Evolutionary conservation across 2,329 filamentous ascomycete genomes (phyloP), one percentile per base, ranked within the genome.

Genomic region (Rosellinia necatrix): DNA sequence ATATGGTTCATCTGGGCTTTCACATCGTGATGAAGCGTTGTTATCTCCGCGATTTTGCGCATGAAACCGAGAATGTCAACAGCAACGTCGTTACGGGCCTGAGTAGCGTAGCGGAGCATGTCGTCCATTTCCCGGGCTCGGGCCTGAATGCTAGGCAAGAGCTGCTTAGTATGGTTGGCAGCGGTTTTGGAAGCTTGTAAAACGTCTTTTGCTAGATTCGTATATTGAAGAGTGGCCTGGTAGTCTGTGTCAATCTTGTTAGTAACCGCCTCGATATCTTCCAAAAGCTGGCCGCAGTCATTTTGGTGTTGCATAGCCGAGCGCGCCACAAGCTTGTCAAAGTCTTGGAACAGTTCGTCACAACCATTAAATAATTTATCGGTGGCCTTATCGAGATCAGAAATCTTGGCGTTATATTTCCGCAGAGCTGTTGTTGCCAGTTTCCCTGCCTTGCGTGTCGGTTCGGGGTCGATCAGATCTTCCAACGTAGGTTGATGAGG

Each of bases 171-270:
- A 63, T 88, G 85, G 17, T 81, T 81, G 4, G 80, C 81, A 6
- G 85, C 85, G 32, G 81, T 83, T 67, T 85, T 87, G 17, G 85
- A 87, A 6, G 81, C 84, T 65, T 86, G 84, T 1, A 80, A 75
- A 13, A 86, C 68, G 61, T 85, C 84, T 32, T 78, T 76, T 64
- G 86, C 77, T 35, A 86, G 86, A 61, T 84, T 84, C 1, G 84
- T 78, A 60, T 92, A 87, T 5, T 82, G 81, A 40, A 91, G 77
- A 9, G 91, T 85, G 62, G 90, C 87, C 64, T 92, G 88, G 68
- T 91, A 90, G 72, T 97, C 94, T 5, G 88, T 90, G 43, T 87
- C 86, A 46, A 99, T 89, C 74, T 97, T 97, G 66, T 86, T 91
- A 48, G 87, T 87, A 52, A 97, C 81, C 0, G 90, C 88, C 69